A percentile compares a stretch with the other conserved stretches of the same genome.
Conservation (phyloP, 2,329 filamentous ascomycete genomes). For the Aspergillus niger region DNA sequence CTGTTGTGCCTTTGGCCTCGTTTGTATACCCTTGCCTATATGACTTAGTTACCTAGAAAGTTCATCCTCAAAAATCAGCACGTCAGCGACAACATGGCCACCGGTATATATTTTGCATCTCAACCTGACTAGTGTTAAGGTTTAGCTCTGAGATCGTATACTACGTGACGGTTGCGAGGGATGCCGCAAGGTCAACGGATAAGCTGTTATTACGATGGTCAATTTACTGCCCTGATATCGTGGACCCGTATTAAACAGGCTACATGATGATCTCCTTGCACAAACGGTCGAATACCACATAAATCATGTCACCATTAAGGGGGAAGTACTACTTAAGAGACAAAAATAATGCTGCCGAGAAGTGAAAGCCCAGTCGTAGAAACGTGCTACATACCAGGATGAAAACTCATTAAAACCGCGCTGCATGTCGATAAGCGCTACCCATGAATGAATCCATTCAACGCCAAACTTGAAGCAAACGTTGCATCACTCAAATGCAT, state of each 20-base stretch:
- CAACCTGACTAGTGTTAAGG: constrained; percentile 32
- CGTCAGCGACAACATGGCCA: constrained; percentile 24
- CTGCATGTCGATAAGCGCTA: not conserved
- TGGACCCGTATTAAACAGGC: constrained; percentile 19
- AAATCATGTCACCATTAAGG: not conserved
- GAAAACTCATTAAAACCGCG: not conserved
- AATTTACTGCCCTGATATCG: constrained; percentile 7
- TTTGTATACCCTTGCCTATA: not conserved
- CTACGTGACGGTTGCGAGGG: constrained; percentile 48
- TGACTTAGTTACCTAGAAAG: not conserved
- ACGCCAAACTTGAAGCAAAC: not conserved
- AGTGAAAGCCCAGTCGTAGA: not conserved
- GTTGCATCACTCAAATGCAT: not conserved
- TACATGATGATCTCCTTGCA: constrained; percentile 12
- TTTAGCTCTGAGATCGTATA: constrained; percentile 55
- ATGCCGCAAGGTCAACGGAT: not conserved
- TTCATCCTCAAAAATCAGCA: constrained; percentile 14
- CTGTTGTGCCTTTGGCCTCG: not conserved
- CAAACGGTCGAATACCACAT: not conserved
- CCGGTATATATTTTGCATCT: constrained; percentile 17
- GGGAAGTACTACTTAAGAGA: not conserved
- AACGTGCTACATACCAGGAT: not conserved
- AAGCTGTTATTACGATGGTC: not conserved
- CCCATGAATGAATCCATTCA: not conserved
- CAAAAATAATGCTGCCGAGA: not conserved